These are phyloP conservation scores for Miscanthus lutarioriparius DNA, from an alignment of 176 grass and related monocot species.

Conservation along the genomic window DNA sequence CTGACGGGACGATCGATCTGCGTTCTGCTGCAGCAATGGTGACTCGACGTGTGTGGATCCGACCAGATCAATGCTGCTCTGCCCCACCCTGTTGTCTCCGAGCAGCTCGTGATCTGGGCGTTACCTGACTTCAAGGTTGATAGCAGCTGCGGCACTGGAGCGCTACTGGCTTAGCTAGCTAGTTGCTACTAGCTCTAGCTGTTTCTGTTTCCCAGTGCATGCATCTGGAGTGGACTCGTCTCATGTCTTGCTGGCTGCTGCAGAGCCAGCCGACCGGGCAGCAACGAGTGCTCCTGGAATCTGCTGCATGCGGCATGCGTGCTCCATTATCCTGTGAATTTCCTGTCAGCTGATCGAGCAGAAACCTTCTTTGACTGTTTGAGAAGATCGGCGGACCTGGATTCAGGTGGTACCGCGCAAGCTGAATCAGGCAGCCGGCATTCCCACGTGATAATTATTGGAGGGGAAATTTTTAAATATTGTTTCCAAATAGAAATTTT, in stretches of 20 bases:
- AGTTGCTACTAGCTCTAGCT: background rate
- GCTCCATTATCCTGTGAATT: background rate
- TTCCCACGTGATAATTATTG: conserved; percentile 13
- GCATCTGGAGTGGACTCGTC: conserved; percentile 4
- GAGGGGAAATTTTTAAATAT: background rate
- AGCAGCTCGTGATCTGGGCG: conserved; percentile 20
- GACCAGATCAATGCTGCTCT: conserved; percentile 21
- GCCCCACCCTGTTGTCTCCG: conserved; percentile 4
- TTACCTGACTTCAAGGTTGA: background rate
- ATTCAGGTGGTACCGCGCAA: background rate
- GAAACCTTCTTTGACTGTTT: conserved; percentile 6
- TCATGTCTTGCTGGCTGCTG: background rate
- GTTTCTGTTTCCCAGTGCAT: conserved; percentile 13
- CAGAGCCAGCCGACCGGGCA: conserved; percentile 31
- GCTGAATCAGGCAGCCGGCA: conserved; percentile 14
- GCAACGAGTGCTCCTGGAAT: conserved; percentile 17
- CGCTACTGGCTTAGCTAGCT: background rate
- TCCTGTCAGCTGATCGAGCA: background rate
- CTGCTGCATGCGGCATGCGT: conserved; percentile 5
- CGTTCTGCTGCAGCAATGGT: background rate
- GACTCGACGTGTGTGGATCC: conserved; percentile 33
- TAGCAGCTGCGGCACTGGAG: background rate
- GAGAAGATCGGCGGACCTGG: background rate
- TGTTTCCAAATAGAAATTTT: background rate
- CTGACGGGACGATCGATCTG: no score